phyloP scores from a whole-genome alignment of 2,329 filamentous ascomycete genomes.

The Ophiostoma novo-ulmi region DNA sequence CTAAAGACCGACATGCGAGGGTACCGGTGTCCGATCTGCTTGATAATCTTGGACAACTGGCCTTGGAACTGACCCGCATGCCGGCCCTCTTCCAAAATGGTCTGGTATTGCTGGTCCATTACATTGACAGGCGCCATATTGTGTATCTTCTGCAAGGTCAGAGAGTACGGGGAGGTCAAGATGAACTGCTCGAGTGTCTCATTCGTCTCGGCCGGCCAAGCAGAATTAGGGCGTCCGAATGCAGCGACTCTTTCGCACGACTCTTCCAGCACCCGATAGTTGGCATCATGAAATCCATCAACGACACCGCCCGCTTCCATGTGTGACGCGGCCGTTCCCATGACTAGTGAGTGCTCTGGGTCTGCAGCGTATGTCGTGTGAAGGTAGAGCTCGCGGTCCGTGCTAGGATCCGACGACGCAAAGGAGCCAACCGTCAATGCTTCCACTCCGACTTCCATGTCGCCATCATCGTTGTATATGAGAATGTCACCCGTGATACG shows the following conservation, averaged over 20 bases:
- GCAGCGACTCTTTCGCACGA: conserved; percentile 3
- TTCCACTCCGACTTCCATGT: conserved; percentile 35
- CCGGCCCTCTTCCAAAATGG: conserved; percentile 34
- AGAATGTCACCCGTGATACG: conserved; percentile 38
- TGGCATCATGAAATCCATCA: conserved; percentile 14
- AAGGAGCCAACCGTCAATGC: conserved; percentile 35
- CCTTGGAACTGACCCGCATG: conserved; percentile 33
- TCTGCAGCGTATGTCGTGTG: conserved; percentile 38
- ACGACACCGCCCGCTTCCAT: background rate
- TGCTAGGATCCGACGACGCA: conserved; percentile 30
- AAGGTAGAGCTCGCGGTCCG: conserved; percentile 37
- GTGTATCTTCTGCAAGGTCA: background rate
- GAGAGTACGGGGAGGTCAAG: conserved; percentile 1
- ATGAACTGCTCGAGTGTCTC: conserved; percentile 3
- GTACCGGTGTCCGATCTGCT: conserved; percentile 39
- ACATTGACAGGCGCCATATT: conserved; percentile 26
- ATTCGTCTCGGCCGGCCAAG: conserved; percentile 18
- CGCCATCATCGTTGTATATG: conserved; percentile 33
- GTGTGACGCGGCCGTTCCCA: conserved; percentile 22
- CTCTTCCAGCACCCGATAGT: conserved; percentile 12
- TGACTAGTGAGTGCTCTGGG: conserved; percentile 38
- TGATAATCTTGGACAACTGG: conserved; percentile 35
- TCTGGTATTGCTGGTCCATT: background rate
- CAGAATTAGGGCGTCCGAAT: background rate
- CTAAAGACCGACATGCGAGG: conserved; percentile 39